These are phyloP conservation scores for Yamadazyma membranifaciens DNA, from an alignment of 1,139 yeast genomes.

Conservation along the genomic window DNA sequence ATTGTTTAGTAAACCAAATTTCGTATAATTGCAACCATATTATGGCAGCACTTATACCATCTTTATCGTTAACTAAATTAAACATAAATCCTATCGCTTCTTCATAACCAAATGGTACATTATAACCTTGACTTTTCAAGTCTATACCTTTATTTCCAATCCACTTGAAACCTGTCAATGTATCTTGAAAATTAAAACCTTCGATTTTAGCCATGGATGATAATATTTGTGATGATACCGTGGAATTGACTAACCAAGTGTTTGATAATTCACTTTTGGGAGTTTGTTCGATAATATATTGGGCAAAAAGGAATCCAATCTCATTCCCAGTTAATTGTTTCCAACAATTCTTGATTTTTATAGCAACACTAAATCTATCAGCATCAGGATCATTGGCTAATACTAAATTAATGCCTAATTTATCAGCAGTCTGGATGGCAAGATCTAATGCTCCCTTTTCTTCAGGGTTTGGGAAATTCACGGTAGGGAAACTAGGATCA, in stretches of 20 bases:
- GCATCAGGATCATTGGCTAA: conserved; percentile 97
- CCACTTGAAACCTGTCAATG: conserved; percentile 97
- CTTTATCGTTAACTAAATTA: conserved; percentile 83
- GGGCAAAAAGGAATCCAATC: conserved; percentile 82
- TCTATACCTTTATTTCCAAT: conserved; percentile 87
- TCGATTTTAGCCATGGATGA: conserved; percentile 62
- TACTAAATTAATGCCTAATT: conserved; percentile 49
- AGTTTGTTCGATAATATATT: conserved; percentile 46
- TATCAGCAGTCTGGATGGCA: conserved; percentile 60
- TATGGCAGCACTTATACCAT: conserved; percentile 80
- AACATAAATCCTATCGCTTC: conserved; percentile 98
- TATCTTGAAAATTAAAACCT: conserved; percentile 70
- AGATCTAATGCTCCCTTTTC: conserved; percentile 85
- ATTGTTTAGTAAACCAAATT: conserved; percentile 39
- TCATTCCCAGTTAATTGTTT: conserved; percentile 87
- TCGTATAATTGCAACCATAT: conserved; percentile 75
- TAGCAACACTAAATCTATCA: conserved; percentile 80
- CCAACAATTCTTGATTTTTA: conserved; percentile 58
- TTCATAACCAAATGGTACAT: conserved; percentile 87
- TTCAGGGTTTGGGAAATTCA: conserved; percentile 91
- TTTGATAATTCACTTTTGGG: conserved; percentile 28
- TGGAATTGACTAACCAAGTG: conserved; percentile 76
- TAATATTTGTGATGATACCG: conserved; percentile 86
- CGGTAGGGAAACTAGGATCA: conserved; percentile 85
- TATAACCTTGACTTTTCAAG: conserved; percentile 58